phyloP scores from a whole-genome alignment of 2,329 filamentous ascomycete species.

The Leptographium procerum region DNA sequence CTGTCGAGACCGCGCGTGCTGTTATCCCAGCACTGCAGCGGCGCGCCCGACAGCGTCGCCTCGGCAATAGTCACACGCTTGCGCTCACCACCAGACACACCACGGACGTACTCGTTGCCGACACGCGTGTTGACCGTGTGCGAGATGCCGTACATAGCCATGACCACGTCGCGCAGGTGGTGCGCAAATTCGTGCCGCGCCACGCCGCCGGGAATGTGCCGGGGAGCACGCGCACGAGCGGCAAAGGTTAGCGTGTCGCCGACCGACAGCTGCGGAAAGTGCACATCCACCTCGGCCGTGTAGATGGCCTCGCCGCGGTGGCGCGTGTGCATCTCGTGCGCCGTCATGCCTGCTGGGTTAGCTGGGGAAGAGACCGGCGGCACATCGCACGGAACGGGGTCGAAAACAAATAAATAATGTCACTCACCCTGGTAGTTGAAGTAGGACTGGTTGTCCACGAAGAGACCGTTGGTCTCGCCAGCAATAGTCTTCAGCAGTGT shows the following conservation, averaged over 20 bases:
- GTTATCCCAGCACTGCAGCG: slow-evolving; percentile 60
- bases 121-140: slow-evolving; percentile 64
- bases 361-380: too few relatives aligned
- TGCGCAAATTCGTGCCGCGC: slow-evolving; percentile 30
- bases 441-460: slow-evolving; percentile 55
- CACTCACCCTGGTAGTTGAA: slow-evolving; percentile 68
- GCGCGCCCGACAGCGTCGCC: slow-evolving; percentile 45
- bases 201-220: slow-evolving; percentile 47
- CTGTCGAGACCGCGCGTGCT: slow-evolving; percentile 63
- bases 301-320: slow-evolving; percentile 83
- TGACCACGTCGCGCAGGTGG: slow-evolving; percentile 59
- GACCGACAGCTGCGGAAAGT: slow-evolving; percentile 67
- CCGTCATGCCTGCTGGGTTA: slow-evolving; percentile 39
- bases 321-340: slow-evolving; percentile 63
- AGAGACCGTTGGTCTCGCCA: slow-evolving; percentile 72
- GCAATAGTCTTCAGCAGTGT: slow-evolving; percentile 78
- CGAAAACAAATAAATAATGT: background rate
- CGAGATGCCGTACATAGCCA: slow-evolving; percentile 64
- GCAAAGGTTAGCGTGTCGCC: slow-evolving; percentile 73
- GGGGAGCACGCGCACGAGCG: slow-evolving; percentile 56
- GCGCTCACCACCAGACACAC: slow-evolving; percentile 63
- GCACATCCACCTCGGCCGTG: slow-evolving; percentile 72
- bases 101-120: slow-evolving; percentile 64
- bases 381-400: too few relatives aligned
- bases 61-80: slow-evolving; percentile 56